Conservation (phyloP, 306 rosid genomes). For the Hylodesmum podocarpum region DNA sequence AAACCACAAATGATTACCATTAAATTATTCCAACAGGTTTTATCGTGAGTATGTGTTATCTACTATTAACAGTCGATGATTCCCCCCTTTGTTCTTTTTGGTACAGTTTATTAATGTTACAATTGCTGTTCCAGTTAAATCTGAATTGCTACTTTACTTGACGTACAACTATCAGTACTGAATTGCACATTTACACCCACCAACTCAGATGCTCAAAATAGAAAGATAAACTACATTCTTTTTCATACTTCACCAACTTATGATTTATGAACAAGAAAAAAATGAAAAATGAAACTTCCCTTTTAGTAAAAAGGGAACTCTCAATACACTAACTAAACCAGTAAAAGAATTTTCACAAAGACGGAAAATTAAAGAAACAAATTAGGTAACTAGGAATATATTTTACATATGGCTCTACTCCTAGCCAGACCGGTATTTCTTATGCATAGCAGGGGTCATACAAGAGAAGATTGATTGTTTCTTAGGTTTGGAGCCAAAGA, state of each 20-base stretch:
- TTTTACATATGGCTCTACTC: conserved; percentile 39
- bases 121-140: background rate
- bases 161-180: background rate
- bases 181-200: background rate
- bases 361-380: conserved; percentile 15
- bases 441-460: conserved; percentile 69
- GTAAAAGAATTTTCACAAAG: background rate
- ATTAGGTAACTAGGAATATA: background rate
- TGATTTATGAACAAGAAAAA: conserved; percentile 15
- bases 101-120: background rate
- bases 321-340: conserved; percentile 28
- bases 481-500: conserved; percentile 77
- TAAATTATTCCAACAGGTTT: background rate
- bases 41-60: background rate
- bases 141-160: background rate
- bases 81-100: background rate
- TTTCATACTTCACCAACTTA: conserved; percentile 6
- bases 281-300: background rate
- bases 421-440: conserved; percentile 49
- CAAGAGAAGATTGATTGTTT: conserved; percentile 74
- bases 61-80: background rate
- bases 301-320: background rate
- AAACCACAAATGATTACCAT: background rate
- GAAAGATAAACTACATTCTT: conserved; percentile 16
- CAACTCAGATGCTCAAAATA: background rate